Evolutionary conservation across 768 basidiomycete species (phyloP).

Genomic region (Exidia glandulosa): DNA sequence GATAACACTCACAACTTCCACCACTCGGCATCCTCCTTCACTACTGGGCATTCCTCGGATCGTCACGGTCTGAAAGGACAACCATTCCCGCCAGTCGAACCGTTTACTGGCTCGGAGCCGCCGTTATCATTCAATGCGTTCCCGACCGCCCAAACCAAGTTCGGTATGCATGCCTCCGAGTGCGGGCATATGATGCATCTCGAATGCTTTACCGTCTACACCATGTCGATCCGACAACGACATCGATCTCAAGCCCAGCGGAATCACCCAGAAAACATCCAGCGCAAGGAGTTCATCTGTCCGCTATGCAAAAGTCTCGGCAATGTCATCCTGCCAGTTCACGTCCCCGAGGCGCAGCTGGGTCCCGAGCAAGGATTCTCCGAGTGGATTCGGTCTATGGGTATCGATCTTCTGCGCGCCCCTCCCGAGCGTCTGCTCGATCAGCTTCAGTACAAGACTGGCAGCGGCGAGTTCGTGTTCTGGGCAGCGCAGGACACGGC

Average conservation of each 20-base stretch:
- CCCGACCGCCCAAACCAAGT: constrained; percentile 58
- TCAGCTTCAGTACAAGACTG: constrained; percentile 61
- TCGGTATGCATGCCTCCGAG: constrained; percentile 77
- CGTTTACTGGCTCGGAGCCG: constrained; percentile 6
- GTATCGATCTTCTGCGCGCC: constrained; percentile 80
- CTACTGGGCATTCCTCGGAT: constrained; percentile 8
- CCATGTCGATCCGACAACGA: constrained; percentile 71
- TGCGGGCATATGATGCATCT: constrained; percentile 98
- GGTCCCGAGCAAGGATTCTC: constrained; percentile 42
- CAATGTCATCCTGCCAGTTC: constrained; percentile 84
- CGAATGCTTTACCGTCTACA: constrained; percentile 88
- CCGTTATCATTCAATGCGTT: constrained; percentile 57
- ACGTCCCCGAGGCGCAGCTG: constrained; percentile 25
- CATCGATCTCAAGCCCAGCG: constrained; percentile 82
- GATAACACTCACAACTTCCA: constrained; percentile 57
- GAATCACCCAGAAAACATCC: constrained; percentile 91
- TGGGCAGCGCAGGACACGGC: constrained; percentile 73
- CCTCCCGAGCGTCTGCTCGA: constrained; percentile 65
- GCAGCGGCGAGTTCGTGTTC: constrained; percentile 82
- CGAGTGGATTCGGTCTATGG: constrained; percentile 84
- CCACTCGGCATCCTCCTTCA: constrained; percentile 19
- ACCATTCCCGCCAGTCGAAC: not conserved
- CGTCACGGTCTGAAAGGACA: not conserved
- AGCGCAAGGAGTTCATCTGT: constrained; percentile 89
- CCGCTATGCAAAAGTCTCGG: constrained; percentile 95